Conservation (phyloP, 2,329 filamentous ascomycete genomes). For the Alternaria metachromatica region DNA sequence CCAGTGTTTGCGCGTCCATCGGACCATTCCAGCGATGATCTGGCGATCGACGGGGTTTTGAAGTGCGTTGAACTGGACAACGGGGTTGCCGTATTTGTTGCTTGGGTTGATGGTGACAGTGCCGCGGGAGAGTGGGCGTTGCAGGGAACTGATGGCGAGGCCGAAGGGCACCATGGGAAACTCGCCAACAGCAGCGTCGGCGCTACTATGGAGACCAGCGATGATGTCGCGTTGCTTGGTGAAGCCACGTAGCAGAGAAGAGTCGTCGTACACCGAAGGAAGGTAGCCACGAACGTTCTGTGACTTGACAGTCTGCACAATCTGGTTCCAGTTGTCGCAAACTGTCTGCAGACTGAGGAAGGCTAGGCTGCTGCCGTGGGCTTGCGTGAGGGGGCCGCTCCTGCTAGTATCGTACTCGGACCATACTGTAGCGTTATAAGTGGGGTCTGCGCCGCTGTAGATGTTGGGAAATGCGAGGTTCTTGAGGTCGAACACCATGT, state of each 20-base stretch:
- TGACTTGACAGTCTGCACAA: constrained; percentile 23
- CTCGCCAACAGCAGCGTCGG: constrained; percentile 42
- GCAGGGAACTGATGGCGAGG: constrained; percentile 26
- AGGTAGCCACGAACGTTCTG: constrained; percentile 27
- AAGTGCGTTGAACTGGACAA: constrained; percentile 44
- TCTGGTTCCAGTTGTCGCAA: constrained; percentile 21
- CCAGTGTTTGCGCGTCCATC: constrained; percentile 46
- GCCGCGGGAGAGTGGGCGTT: constrained; percentile 43
- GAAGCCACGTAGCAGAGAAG: constrained; percentile 27
- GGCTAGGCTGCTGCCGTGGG: constrained; percentile 31
- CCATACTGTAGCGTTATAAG: constrained; percentile 34
- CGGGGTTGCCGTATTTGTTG: constrained; percentile 39
- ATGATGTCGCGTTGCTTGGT: constrained; percentile 35
- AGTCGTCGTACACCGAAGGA: constrained; percentile 25
- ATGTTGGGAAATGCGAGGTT: constrained; percentile 29
- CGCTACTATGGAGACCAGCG: constrained; percentile 22
- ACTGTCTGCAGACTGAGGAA: constrained; percentile 28
- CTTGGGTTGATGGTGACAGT: constrained; percentile 47
- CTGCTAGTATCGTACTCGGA: constrained; percentile 33
- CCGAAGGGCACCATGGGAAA: constrained; percentile 37
- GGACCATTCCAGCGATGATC: constrained; percentile 44
- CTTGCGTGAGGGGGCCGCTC: constrained; percentile 38
- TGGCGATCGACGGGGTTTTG: constrained; percentile 47
- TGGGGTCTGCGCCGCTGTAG: constrained; percentile 26
- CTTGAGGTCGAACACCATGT: constrained; percentile 30